A percentile compares a stretch with the other conserved stretches of the same genome.
phyloP scores from a whole-genome alignment of 2,329 filamentous ascomycete genomes.

The Neonectria faginata region DNA sequence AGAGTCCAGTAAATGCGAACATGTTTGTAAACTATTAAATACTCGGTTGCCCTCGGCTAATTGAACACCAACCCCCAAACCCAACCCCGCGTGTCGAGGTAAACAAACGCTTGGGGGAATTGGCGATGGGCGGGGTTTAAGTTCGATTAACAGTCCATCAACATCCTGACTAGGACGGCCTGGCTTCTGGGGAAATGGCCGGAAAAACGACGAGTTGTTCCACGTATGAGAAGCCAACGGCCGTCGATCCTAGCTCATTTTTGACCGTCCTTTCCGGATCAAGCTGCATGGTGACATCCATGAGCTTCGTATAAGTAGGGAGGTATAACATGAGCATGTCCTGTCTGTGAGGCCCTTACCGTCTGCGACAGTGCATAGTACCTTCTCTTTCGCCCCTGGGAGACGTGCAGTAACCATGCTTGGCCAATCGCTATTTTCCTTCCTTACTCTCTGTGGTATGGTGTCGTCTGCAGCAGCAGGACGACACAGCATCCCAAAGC shows the following conservation, averaged over 20 bases:
- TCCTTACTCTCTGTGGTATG: slow-evolving; percentile 27
- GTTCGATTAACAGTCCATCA: background rate
- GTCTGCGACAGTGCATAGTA: background rate
- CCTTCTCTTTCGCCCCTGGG: background rate
- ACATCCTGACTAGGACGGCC: slow-evolving; percentile 1
- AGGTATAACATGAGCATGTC: background rate
- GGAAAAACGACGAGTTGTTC: slow-evolving; percentile 17
- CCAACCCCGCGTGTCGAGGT: slow-evolving; percentile 2
- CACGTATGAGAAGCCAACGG: slow-evolving; percentile 18
- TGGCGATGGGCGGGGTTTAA: slow-evolving; percentile 9
- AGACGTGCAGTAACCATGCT: slow-evolving; percentile 9
- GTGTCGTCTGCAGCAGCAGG: slow-evolving; percentile 28
- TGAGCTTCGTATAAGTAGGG: slow-evolving; percentile 21
- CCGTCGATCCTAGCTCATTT: background rate
- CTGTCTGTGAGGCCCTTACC: background rate
- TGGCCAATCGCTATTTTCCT: slow-evolving; percentile 25
- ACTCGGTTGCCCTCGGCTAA: slow-evolving; percentile 6
- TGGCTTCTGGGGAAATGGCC: slow-evolving; percentile 12
- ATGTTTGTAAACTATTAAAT: background rate
- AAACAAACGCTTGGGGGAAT: background rate
- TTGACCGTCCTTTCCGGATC: background rate
- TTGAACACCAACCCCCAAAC: background rate
- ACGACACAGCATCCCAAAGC: slow-evolving; percentile 27
- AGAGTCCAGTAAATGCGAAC: background rate
- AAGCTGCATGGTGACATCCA: background rate